These are phyloP conservation scores for Aspergillus aculeatus DNA, from an alignment of 2,329 filamentous ascomycete species.

Conservation along the genomic window DNA sequence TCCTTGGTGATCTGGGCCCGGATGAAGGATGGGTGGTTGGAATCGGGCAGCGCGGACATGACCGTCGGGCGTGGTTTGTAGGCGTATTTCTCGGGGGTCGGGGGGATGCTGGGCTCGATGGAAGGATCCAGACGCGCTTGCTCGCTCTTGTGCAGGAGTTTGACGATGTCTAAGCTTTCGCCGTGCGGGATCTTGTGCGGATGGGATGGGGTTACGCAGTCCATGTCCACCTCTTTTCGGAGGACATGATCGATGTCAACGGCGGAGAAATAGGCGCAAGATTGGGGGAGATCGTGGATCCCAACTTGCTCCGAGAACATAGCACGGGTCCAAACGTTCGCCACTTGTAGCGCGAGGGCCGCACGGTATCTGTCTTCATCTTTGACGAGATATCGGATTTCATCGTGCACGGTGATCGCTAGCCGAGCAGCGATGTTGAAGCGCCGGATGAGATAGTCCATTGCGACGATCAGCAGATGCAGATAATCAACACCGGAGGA, in stretches of 20 bases:
- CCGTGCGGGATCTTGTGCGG: constrained; percentile 74
- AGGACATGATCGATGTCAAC: constrained; percentile 93
- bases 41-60: constrained; percentile 68
- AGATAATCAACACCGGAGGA: constrained; percentile 96
- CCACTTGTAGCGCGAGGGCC: constrained; percentile 88
- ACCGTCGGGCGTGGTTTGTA: constrained; percentile 75
- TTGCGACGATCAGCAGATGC: constrained; percentile 85
- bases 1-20: constrained; percentile 77
- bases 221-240: constrained; percentile 98
- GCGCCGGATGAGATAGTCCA: constrained; percentile 87
- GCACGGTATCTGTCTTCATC: constrained; percentile 82
- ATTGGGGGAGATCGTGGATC: constrained; percentile 90
- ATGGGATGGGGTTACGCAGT: constrained; percentile 90
- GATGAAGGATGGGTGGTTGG: constrained; percentile 63
- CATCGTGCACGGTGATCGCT: constrained; percentile 93
- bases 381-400: constrained; percentile 90
- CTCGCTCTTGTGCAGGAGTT: constrained; percentile 72
- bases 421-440: constrained; percentile 84
- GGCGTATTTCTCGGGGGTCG: constrained; percentile 59
- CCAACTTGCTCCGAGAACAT: constrained; percentile 98
- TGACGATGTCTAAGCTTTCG: constrained; percentile 77
- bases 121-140: constrained; percentile 67
- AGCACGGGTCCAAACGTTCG: constrained; percentile 93
- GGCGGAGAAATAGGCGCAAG: constrained; percentile 92
- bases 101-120: constrained; percentile 58